Base-by-base conservation (phyloP, 257 asterid species). In the Nicotiana attenuata region DNA sequence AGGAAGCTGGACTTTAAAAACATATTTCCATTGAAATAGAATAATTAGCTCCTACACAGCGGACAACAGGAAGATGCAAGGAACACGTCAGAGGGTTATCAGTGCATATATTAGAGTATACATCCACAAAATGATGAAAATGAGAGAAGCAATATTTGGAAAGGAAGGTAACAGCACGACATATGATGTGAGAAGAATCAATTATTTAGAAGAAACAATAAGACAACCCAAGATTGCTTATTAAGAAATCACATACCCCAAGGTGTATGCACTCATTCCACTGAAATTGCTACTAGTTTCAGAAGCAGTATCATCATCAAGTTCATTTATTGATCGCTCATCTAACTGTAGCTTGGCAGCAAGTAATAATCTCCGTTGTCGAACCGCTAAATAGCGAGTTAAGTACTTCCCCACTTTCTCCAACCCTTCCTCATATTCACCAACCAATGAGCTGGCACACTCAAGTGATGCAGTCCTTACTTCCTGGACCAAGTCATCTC, bases 191-290 rank as follows among this genome's bases (percentile, higher is more conserved):
- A 28, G 13, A 80, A 61, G 17, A 56, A 50, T 55, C 80, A 82
- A 52, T 59, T 61, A 82, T 6, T 41, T 50, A 50, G 15, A 57
- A 84, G 24, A 33, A 35, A 56, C 73, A 65, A 19, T 79, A 78
- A 81, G 71, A 73, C 3, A 50, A 22, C 5, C 16, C 80, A 7
- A 47, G 63, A 53, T 24, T 75, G 45, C 10, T 50, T 24, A 75
- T 13, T 22, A 73, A 0, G 50, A 75, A 1, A 15, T 26, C 20
- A 75, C 89, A 81, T 94, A 94, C 99, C 98, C 97, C 20, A 92
- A 86, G 82, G 98, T 92, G 91, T 96, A 96, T 52, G 99, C 98
- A 69, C 99, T 96, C 99, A 96, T 92, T 86, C 97, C 99, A 88
- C 99, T 96, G 86, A 96, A 90, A 87, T 84, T 94, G 87, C 98